A percentile compares a stretch with the other conserved stretches of the same genome.
phyloP scores from a whole-genome alignment of 768 basidiomycete species.

The Chalciporus chontae region DNA sequence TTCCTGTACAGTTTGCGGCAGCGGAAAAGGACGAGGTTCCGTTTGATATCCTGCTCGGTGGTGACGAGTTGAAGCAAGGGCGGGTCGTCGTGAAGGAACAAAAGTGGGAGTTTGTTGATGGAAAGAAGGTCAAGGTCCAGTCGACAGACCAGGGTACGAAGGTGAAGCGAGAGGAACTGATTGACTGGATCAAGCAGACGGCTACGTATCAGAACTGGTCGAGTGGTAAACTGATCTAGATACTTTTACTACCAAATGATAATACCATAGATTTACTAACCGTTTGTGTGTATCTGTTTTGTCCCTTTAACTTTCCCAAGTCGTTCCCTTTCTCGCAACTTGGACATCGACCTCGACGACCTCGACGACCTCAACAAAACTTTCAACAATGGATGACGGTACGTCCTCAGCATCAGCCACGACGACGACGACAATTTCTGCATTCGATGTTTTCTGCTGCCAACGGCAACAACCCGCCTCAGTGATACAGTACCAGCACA shows the following conservation, averaged over 20 bases:
- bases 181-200: constrained; percentile 56
- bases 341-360: constrained; percentile 13
- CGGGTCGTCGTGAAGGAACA: constrained; percentile 92
- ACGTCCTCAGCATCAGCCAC: constrained; percentile 79
- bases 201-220: constrained; percentile 30
- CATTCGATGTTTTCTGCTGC: constrained; percentile 40
- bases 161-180: constrained; percentile 58
- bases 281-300: not conserved
- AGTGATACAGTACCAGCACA: constrained; percentile 28
- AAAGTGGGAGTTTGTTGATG: constrained; percentile 70
- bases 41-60: constrained; percentile 89
- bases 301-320: not conserved
- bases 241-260: not conserved
- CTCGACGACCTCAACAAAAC: constrained; percentile 22
- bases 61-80: constrained; percentile 79
- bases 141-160: constrained; percentile 61
- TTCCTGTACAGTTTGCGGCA: constrained; percentile 80
- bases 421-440: constrained; percentile 54
- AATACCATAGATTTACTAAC: constrained; percentile 7
- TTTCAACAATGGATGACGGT: constrained; percentile 62
- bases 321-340: not conserved
- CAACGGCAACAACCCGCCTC: constrained; percentile 32
- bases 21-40: constrained; percentile 92
- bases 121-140: constrained; percentile 62
- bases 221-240: constrained; percentile 28